Evolutionary conservation across 768 basidiomycete species (phyloP), one percentile per base, ranked within the genome.

Genomic region (Mycena maculata): DNA sequence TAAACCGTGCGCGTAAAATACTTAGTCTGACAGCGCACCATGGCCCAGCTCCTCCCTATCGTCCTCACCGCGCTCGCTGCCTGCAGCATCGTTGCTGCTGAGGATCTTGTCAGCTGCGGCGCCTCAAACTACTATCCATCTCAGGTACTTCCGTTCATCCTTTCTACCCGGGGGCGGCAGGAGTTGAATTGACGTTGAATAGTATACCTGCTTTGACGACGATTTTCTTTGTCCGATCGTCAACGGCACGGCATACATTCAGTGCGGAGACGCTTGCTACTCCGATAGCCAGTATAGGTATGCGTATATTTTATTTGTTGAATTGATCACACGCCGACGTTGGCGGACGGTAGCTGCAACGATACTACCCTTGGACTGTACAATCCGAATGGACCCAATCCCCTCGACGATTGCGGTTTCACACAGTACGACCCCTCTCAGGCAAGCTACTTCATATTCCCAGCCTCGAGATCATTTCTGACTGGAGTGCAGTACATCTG

Each of bases 91-190:
- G 48, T 60, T 23, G 59, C 36, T 22, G 44, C 57, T 1, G 30
- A 69, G 28, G 31, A n/a, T 15, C 59, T 61, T 27, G 16, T 6
- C 6, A 45, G 20, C 41, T 69, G 68, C 31, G 68, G 68, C 18
- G 23, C n/a, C n/a, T 60, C 68, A 4, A 56, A 25, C 42, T 69
- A 65, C 59, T 47, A 25, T 48, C 58, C 68, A 13, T 56, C 59
- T n/a, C 52, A 69, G 68, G 68, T 65, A 39, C 33, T n/a, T n/a
- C n/a, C n/a, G n/a, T 31, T 16, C 15, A 12, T 25, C 22, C 15
- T 42, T 22, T 15, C 48, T 7, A 30, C 15, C 48, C 13, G 1
- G 31, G 13, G 10, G 9, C 33, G 25, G n/a, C 18, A 7, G 10
- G n/a, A 16, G 9, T 39, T 9, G 33, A 52, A 13, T 36, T 36